Evolutionary conservation across 352 stramenopile genomes (phyloP), one percentile per base, ranked within the genome.

Genomic region (Pythium periplocum): DNA sequence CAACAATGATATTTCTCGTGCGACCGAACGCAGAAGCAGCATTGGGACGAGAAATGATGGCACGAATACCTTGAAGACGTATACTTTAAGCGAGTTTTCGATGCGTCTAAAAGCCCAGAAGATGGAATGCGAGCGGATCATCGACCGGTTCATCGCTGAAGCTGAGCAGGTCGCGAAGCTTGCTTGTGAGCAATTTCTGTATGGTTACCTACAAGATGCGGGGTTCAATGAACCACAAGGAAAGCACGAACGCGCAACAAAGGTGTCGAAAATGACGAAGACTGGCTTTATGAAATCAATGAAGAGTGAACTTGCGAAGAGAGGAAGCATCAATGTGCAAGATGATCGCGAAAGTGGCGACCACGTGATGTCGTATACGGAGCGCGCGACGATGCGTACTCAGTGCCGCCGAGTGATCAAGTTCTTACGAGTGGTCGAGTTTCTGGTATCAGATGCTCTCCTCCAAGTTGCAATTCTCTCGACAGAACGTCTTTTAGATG

Each of bases 331-430:
- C 33, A 17, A 33, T 45, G 31, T 62, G 62, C 34, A 64, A 55
- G 4, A 68, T 11, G 6, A 30, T 48, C 9, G 26, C 9, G 26
- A 32, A 11, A 9, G 43, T 32, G 26, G 43, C 4, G 62, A 76
- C 30, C 78, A 70, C 48, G 61, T 64, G n/a, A 97, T 98, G 86
- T 97, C 88, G 3, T 98, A 97, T 62, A 98, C 95, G n/a, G 92
- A 98, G 51, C 77, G 91, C 2, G 90, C 93, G 4, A 90, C 83
- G 0, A 90, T 98, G 69, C 81, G 87, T 10, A 90, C 81, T 0
- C 87, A 98, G 57, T 97, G 93, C 62, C 76, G 86, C n/a, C 84
- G 87, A 9, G 66, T 98, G 41, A 96, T 82, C 6, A 89, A 91
- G 41, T 97, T 98, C 54, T 69, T 98, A 2, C 83, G 90, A 1